Conservation (phyloP, 345 rosid genomes). For the Citropsis articulata region DNA sequence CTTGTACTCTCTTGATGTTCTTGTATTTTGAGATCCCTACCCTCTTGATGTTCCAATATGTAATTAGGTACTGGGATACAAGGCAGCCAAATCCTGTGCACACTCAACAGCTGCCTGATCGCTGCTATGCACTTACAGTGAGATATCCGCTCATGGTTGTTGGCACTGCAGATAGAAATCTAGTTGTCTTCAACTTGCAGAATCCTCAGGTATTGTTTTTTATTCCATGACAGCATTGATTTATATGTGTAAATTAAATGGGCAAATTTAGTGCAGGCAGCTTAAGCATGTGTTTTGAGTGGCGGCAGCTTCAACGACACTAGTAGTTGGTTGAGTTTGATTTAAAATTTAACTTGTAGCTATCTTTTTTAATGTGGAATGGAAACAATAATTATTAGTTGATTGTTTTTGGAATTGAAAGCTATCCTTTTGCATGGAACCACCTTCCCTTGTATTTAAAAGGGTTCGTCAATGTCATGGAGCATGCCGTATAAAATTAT, state of each 20-base stretch:
- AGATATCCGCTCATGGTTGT: slow-evolving; percentile 94
- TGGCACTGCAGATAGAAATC: slow-evolving; percentile 94
- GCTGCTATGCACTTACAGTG: slow-evolving; percentile 82
- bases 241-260: too few species aligned
- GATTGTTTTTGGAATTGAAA: background rate
- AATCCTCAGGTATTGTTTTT: slow-evolving; percentile 73
- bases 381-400: background rate
- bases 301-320: background rate
- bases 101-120: slow-evolving; percentile 93
- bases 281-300: background rate
- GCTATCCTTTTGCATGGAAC: background rate
- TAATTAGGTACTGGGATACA: slow-evolving; percentile 82
- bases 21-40: background rate
- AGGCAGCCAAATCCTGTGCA: slow-evolving; percentile 89
- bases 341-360: background rate
- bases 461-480: background rate
- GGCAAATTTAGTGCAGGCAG: background rate
- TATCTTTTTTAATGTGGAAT: background rate
- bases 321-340: background rate
- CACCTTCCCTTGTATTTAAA: background rate
- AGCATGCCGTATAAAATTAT: background rate
- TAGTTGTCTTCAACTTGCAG: slow-evolving; percentile 78
- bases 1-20: background rate
- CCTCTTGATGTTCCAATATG: background rate
- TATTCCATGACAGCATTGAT: background rate